phyloP scores from a whole-genome alignment of 2,329 filamentous ascomycete genomes.

The Aspergillus oerlinghausenensis region DNA sequence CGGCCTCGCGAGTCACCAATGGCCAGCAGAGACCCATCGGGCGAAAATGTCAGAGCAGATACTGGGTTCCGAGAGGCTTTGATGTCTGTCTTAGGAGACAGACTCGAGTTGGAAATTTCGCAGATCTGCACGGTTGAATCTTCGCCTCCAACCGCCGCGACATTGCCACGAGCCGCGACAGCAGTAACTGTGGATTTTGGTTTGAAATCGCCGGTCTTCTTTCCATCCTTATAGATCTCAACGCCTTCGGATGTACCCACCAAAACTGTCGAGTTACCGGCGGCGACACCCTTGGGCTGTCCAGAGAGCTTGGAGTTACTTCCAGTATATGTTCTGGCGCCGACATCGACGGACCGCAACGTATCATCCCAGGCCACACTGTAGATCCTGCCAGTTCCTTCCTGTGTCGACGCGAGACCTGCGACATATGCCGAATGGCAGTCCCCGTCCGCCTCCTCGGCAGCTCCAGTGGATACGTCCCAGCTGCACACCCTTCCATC shows the following conservation, averaged over 20 bases:
- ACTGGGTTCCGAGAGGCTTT: constrained; percentile 67
- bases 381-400: constrained; percentile 60
- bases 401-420: constrained; percentile 59
- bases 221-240: constrained; percentile 54
- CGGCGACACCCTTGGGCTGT: constrained; percentile 72
- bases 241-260: constrained; percentile 59
- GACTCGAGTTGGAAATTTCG: constrained; percentile 53
- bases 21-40: constrained; percentile 70
- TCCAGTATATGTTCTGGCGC: constrained; percentile 70
- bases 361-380: constrained; percentile 94
- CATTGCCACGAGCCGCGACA: constrained; percentile 63
- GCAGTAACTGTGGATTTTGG: constrained; percentile 64
- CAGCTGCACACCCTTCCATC: constrained; percentile 84
- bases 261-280: constrained; percentile 49
- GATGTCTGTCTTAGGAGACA: constrained; percentile 54
- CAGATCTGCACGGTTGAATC: constrained; percentile 74
- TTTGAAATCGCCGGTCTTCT: constrained; percentile 56
- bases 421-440: constrained; percentile 81
- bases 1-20: constrained; percentile 81
- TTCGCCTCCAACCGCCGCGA: constrained; percentile 72
- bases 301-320: constrained; percentile 62
- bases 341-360: constrained; percentile 70
- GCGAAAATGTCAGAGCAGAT: constrained; percentile 78
- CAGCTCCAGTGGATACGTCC: constrained; percentile 68
- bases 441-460: constrained; percentile 70